Base-by-base conservation (phyloP, 805 yeast genomes). In the Candida methanosorbosa region DNA sequence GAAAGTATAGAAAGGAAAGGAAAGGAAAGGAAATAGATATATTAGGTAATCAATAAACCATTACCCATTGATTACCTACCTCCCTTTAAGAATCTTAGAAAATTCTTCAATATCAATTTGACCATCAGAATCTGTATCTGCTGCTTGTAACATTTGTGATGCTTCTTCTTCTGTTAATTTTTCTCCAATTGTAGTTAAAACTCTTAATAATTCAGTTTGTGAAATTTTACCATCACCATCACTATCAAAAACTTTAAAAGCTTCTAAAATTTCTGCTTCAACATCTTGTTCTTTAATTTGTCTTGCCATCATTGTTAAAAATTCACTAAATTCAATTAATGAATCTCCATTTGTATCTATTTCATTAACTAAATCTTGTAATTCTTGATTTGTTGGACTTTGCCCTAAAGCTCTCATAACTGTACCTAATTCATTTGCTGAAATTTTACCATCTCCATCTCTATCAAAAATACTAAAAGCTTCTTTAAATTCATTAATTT, bases 381-480 rank as follows among this genome's bases (percentile, higher is more conserved):
- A 81, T 62, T 92, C 98, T 45, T 87, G 78, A 61, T 92, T 97
- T 33, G 94, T 79, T 25, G 98, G 98, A 53, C 90, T 90, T 62
- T 87, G 92, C 34, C 98, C 98, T 54, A 92, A 70, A n/a, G 97
- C 85, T 66, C 98, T 81, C 98, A 92, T 92, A 35, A 92, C 98
- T 4, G 96, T 87, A 45, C 97, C 97, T 48, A 92, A 72, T 64
- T 92, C 98, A 54, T 84, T 75, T 49, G 96, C 84, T 39, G 96
- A 86, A 67, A 92, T 92, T 56, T 86, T 85, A 32, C 98, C 98
- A 62, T 88, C 97, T 54, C 88, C 82, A 59, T 92, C 95, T 60
- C 87, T 87, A 69, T 92, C 98, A 50, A 92, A 92, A 45, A 92
- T 75, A 41, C 97, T 86, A 59, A 92, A 92, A 5, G 98, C 98